Conservation (phyloP, 1,284 basidiomycete genomes). For the Heterobasidion irregulare region DNA sequence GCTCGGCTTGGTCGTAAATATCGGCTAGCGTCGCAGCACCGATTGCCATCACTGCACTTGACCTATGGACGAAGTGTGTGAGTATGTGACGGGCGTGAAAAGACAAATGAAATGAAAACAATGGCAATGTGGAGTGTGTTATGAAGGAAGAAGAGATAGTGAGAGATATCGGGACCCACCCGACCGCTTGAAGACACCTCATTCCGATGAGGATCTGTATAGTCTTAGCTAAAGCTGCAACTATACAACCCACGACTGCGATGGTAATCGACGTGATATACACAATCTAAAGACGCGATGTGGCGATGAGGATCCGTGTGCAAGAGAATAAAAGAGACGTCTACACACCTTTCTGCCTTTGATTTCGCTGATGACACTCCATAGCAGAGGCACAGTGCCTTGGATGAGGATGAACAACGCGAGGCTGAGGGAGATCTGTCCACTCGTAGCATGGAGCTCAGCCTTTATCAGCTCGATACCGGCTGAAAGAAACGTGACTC, state of each 20-base stretch:
- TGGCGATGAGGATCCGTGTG: not conserved
- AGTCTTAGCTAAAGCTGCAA: constrained; percentile 57
- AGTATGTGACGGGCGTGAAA: not conserved
- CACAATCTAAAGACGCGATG: constrained; percentile 35
- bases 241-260: constrained; percentile 56
- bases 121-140: not conserved
- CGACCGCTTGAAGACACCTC: constrained; percentile 60
- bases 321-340: not conserved
- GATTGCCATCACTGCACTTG: constrained; percentile 69
- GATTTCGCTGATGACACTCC: constrained; percentile 72
- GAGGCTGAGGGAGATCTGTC: constrained; percentile 67
- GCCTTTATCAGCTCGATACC: constrained; percentile 59
- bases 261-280: constrained; percentile 58
- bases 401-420: constrained; percentile 79
- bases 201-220: constrained; percentile 69
- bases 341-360: constrained; percentile 65
- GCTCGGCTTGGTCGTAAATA: constrained; percentile 72
- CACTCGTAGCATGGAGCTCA: constrained; percentile 56
- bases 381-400: constrained; percentile 59
- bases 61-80: constrained; percentile 29
- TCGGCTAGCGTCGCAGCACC: constrained; percentile 80
- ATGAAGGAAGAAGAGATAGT: not conserved
- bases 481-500: constrained; percentile 27
- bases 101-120: not conserved
- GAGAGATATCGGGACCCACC: constrained; percentile 28